Conservation (phyloP, 345 rosid species). For the Populus deltoides region DNA sequence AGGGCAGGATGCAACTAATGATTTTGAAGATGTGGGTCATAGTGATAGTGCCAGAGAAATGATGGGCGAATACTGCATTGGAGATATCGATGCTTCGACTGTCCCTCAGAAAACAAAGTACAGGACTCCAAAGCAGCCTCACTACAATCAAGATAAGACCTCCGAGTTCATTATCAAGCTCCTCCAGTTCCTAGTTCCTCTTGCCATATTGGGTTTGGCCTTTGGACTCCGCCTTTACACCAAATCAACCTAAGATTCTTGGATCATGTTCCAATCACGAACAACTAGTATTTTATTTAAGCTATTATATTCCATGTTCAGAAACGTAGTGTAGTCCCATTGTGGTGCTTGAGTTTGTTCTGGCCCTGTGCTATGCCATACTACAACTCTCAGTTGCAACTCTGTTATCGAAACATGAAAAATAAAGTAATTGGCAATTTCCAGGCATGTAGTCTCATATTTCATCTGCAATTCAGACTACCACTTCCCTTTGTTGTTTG, state of each 20-base stretch:
- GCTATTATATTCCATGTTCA: neutral
- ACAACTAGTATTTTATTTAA: neutral
- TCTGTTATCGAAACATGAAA: neutral
- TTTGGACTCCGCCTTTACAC: constrained; percentile 72
- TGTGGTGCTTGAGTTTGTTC: neutral
- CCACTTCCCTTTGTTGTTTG: neutral
- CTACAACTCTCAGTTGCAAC: neutral
- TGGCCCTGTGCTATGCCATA: neutral
- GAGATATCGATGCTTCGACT: constrained; percentile 21
- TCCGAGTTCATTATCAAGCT: constrained; percentile 63
- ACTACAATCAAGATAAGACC: constrained; percentile 74
- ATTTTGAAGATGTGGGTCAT: constrained; percentile 33
- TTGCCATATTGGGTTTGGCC: constrained; percentile 89
- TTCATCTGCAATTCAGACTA: neutral
- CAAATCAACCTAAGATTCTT: constrained; percentile 23
- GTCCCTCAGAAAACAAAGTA: constrained; percentile 13
- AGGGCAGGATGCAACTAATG: constrained; percentile 29
- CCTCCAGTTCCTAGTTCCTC: constrained; percentile 88
- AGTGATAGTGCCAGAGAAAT: constrained; percentile 23
- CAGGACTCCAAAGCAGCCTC: constrained; percentile 56
- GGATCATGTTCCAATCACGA: neutral
- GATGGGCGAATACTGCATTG: constrained; percentile 23
- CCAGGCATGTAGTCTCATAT: neutral
- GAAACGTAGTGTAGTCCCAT: neutral
- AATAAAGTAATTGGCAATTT: neutral